Evolutionary conservation across 148 eudicot species (phyloP), one percentile per base, ranked within the genome.

Genomic region (Suaeda aralocaspica): DNA sequence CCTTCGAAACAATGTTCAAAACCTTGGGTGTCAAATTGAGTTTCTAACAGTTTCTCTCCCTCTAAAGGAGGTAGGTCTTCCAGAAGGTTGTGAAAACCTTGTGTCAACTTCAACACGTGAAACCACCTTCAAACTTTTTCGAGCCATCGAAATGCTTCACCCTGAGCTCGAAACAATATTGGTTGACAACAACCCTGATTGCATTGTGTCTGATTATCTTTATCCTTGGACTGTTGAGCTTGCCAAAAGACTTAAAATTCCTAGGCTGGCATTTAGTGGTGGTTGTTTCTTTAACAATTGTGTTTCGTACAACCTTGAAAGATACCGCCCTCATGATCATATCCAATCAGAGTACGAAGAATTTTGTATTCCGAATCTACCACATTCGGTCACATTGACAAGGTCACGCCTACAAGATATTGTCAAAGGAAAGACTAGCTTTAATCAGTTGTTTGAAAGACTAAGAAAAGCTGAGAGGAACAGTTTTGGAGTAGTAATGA

Each of bases 161-260:
- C 85, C 87, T 2, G 21, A 79, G 33, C 77, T 86, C 0, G 84
- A 86, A 55, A n/a, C 5, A 11, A 58, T 81, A 33, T 14, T 86
- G 44, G 18, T 63, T 5, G 26, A 75, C 1, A 55, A 18, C 26
- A 62, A 64, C 1, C 85, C 89, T 0, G 48, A 81, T 48, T 79
- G 82, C 70, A 75, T 86, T 33, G 75, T 86, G 26, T 86, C 89
- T 0, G 89, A 86, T 60, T 79, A 72, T 6, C 76, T 86, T 1
- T 83, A 76, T 50, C 89, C 77, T 25, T 86, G 89, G 89, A 86
- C 83, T 0, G 80, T 71, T 14, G 78, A 81, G 19, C n/a, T 81
- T 5, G 81, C 82, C 0, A 0, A 9, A 0, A 72, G 72, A 33
- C 77, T 81, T 2, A 61, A 69, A 1, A 61, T 86, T 7, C 89